Evolutionary conservation across 257 asterid genomes (phyloP), one percentile per base, ranked within the genome.

Genomic region (Hygrophila difformis): DNA sequence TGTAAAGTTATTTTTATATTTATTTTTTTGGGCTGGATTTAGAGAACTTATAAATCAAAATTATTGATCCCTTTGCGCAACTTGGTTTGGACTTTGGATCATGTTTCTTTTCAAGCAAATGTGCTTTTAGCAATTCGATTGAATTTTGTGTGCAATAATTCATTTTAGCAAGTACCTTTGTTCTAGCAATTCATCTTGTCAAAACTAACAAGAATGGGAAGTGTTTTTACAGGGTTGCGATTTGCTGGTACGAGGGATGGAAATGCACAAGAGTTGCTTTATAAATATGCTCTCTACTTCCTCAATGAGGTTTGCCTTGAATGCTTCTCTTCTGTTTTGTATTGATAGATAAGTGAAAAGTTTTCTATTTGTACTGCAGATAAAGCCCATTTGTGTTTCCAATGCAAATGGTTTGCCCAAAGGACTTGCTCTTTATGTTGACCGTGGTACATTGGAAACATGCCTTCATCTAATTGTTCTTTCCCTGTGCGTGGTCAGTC

Each of bases 241-340:
- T 91, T 78, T 78, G 96, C 98, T 46, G 98, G 98, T 61, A 85
- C 93, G 35, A 74, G 86, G 56, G 94, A 91, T 74, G 93, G 80
- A 58, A 85, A 80, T 65, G 76, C 89, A 51, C 94, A 85, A 39
- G 96, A 86, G 55, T 70, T 91, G 68, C 93, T 91, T 47, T 76
- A 91, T 69, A 73, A 64, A 69, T 82, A 79, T 61, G 93, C 96
- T 46, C 56, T 76, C 47, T 77, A 91, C 71, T 91, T 91, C 54
- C 79, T 85, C 26, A 79, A 91, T 55, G 96, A 82, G 96, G 98
- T 89, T 39, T 57, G 81, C 48, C 58, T 47, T 59, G 57, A 47
- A 23, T 61, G 38, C 17, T 47, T 45, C 43, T 59, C 12, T 40
- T 66, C 60, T 35, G 33, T 38, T 51, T 51, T 41, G 13, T 60